phyloP scores from a whole-genome alignment of 1,284 basidiomycete genomes.

The Ceratobasidium sp. region DNA sequence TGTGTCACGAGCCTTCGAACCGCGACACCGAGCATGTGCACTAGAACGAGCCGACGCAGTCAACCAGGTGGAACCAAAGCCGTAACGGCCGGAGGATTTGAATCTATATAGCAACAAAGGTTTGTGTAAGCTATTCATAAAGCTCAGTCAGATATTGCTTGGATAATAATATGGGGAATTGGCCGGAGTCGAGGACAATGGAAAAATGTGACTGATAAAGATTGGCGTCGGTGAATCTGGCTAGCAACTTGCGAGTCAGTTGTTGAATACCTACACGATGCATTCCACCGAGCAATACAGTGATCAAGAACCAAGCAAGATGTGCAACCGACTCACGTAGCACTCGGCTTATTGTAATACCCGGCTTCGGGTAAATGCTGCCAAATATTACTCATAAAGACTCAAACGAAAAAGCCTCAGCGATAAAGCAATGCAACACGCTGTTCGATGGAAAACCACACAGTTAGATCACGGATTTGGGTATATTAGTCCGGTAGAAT shows the following conservation, averaged over 20 bases:
- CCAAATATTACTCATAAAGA: constrained; percentile 4
- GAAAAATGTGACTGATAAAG: background rate
- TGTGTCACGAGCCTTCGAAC: constrained; percentile 12
- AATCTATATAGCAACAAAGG: background rate
- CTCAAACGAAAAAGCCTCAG: background rate
- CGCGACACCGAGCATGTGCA: constrained; percentile 35
- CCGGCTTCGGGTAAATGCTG: background rate
- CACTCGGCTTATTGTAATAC: background rate
- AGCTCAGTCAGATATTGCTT: too few relatives aligned
- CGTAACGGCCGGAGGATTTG: background rate
- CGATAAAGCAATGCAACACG: constrained; percentile 5
- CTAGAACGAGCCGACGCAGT: background rate
- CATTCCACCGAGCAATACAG: background rate
- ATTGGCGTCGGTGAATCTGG: background rate
- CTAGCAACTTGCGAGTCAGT: background rate
- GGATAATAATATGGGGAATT: too few relatives aligned
- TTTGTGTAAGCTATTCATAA: too few relatives aligned
- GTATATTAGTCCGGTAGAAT: background rate
- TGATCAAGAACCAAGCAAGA: background rate
- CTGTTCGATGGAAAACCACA: background rate
- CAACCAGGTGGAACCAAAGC: constrained; percentile 23
- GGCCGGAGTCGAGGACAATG: background rate
- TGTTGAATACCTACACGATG: background rate
- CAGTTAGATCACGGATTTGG: background rate
- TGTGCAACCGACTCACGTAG: background rate